Evolutionary conservation across 306 rosid genomes (phyloP).

Genomic region (Lagenaria siceraria): DNA sequence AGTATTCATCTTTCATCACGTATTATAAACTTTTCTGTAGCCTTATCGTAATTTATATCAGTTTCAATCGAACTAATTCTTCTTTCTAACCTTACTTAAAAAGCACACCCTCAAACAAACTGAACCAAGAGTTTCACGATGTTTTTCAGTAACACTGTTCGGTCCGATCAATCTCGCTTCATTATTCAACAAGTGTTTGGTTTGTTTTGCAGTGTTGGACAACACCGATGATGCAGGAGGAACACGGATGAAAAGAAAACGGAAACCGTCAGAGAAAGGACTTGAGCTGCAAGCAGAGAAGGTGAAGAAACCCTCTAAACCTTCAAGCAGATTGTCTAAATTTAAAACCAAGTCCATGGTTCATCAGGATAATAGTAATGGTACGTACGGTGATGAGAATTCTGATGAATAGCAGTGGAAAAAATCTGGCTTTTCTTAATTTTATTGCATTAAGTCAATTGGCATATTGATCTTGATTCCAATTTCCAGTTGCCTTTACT

Average conservation of each 20-base stretch:
- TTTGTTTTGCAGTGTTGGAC: slow-evolving; percentile 4
- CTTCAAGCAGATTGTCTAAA: slow-evolving; percentile 33
- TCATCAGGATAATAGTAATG: slow-evolving; percentile 38
- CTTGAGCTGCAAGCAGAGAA: slow-evolving; percentile 79
- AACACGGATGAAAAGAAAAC: slow-evolving; percentile 45
- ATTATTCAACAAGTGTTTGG: not conserved
- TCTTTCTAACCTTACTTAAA: not conserved
- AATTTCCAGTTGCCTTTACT: not conserved
- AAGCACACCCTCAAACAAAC: too few relatives aligned
- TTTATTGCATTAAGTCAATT: not conserved
- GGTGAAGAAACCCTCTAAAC: slow-evolving; percentile 47
- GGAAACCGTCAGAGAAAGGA: slow-evolving; percentile 83
- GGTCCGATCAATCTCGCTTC: not conserved
- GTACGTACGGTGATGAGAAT: slow-evolving; percentile 30
- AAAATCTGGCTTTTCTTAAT: too few relatives aligned
- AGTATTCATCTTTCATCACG: not conserved
- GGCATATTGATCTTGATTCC: not conserved
- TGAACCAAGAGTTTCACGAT: not conserved
- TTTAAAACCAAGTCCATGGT: slow-evolving; percentile 29
- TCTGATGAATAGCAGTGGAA: slow-evolving; percentile 31
- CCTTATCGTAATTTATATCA: not conserved
- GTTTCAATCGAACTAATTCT: not conserved
- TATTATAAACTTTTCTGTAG: not conserved
- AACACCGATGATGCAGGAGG: slow-evolving; percentile 52
- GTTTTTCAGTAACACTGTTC: not conserved